Conservation (phyloP, 2,329 filamentous ascomycete species). For the Hirsutella thompsonii region DNA sequence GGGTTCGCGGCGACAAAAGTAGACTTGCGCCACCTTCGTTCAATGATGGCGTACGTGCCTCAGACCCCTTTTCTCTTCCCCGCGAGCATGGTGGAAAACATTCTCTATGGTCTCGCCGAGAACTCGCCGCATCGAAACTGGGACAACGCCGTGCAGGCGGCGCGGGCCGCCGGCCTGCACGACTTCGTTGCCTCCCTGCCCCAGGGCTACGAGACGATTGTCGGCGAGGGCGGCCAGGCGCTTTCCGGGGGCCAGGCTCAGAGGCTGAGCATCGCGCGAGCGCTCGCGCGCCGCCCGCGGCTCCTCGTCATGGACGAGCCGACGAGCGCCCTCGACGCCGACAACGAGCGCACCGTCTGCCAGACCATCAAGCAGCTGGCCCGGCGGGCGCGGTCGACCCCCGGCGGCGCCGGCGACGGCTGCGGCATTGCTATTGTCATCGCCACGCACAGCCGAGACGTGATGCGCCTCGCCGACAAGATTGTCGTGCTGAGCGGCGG, state of each 20-base stretch:
- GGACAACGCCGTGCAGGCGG: constrained; percentile 34
- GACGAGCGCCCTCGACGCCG: constrained; percentile 65
- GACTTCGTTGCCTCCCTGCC: constrained; percentile 66
- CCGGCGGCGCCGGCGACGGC: too few species aligned
- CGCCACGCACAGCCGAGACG: constrained; percentile 70
- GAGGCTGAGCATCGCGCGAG: constrained; percentile 67
- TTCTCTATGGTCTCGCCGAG: constrained; percentile 59
- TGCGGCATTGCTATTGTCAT: constrained; percentile 69
- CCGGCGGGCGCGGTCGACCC: background rate
- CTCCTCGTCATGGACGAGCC: constrained; percentile 79
- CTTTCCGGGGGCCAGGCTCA: constrained; percentile 78
- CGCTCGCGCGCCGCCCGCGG: constrained; percentile 56
- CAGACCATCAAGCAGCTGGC: constrained; percentile 46
- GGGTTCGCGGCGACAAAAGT: constrained; percentile 42
- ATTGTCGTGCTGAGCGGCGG: constrained; percentile 61
- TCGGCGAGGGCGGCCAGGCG: constrained; percentile 64
- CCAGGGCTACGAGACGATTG: constrained; percentile 41
- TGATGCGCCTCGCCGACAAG: constrained; percentile 72
- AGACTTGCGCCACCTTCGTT: constrained; percentile 46
- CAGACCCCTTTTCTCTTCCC: constrained; percentile 70
- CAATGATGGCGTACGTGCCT: constrained; percentile 52
- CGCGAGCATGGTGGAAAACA: constrained; percentile 64
- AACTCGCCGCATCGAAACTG: constrained; percentile 34
- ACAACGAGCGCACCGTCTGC: constrained; percentile 51
- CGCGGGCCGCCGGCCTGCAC: constrained; percentile 52